Evolutionary conservation across 371 early-diverging fungal genomes (phyloP).

Genomic region (Mucor indicus): DNA sequence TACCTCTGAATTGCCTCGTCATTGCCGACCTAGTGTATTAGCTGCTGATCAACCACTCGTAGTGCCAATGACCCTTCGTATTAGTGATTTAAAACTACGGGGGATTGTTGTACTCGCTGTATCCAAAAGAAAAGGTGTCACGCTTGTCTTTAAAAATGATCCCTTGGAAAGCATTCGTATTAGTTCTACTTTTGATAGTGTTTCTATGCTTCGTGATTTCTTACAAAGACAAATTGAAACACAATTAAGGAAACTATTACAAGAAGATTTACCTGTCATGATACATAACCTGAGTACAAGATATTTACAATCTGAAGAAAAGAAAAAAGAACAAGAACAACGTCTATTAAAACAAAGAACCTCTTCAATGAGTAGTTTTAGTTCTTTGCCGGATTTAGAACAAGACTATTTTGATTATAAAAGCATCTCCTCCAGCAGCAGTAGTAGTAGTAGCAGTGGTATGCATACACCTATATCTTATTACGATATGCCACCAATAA

Average conservation of each 20-base stretch:
- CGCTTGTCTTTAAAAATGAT: slow-evolving; percentile 95
- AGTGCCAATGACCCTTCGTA: slow-evolving; percentile 93
- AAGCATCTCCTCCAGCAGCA: too few species aligned
- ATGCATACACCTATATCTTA: too few species aligned
- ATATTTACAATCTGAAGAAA: slow-evolving; percentile 21
- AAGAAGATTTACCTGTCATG: slow-evolving; percentile 90
- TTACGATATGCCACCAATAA: slow-evolving; percentile 3
- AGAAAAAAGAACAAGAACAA: slow-evolving; percentile 20
- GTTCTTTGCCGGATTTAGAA: too few species aligned
- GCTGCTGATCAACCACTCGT: slow-evolving; percentile 92
- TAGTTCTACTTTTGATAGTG: slow-evolving; percentile 91
- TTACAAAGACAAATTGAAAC: slow-evolving; percentile 91
- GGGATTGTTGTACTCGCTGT: slow-evolving; percentile 95
- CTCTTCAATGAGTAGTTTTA: neutral
- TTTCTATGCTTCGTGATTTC: slow-evolving; percentile 80
- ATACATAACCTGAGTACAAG: slow-evolving; percentile 81
- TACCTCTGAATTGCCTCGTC: slow-evolving; percentile 53
- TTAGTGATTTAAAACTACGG: slow-evolving; percentile 82
- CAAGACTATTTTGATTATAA: too few species aligned
- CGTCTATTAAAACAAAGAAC: neutral
- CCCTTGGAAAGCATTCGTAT: slow-evolving; percentile 92
- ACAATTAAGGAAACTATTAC: slow-evolving; percentile 83
- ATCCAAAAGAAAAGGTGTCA: slow-evolving; percentile 88
- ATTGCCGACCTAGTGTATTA: slow-evolving; percentile 67
- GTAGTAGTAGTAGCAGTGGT: too few species aligned